A percentile compares a stretch with the other conserved stretches of the same genome.
These are phyloP conservation scores for Xylariaceae sp. DNA, from an alignment of 2,329 filamentous ascomycete species.

Conservation along the genomic window DNA sequence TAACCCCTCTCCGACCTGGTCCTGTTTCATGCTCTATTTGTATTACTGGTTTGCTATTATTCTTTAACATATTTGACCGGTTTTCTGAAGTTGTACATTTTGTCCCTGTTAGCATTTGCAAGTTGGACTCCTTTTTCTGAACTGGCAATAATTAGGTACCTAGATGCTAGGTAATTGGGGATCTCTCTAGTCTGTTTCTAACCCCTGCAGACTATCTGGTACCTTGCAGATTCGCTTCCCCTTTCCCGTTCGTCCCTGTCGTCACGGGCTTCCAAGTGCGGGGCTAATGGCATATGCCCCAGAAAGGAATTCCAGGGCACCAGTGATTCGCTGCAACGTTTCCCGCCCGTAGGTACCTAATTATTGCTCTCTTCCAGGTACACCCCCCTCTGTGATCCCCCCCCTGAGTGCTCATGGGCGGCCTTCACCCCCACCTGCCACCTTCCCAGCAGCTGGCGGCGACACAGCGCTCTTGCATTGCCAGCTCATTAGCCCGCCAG, in stretches of 20 bases:
- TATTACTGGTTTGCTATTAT: too few relatives aligned
- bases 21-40: too few relatives aligned
- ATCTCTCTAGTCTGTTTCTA: constrained; percentile 30
- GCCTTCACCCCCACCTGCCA: neutral
- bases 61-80: too few relatives aligned
- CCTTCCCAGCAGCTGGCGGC: neutral
- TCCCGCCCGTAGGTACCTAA: neutral
- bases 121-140: neutral
- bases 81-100: too few relatives aligned
- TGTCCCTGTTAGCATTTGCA: too few relatives aligned
- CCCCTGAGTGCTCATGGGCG: neutral
- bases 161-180: neutral
- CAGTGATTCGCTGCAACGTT: constrained; percentile 24
- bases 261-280: constrained; percentile 24
- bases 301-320: constrained; percentile 24
- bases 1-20: too few relatives aligned
- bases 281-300: constrained; percentile 26
- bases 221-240: constrained; percentile 33
- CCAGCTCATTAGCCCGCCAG: neutral
- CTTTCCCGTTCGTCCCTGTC: constrained; percentile 17
- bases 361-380: neutral
- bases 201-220: constrained; percentile 31
- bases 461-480: neutral
- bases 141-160: neutral
- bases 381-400: neutral